Evolutionary conservation across 2,329 filamentous ascomycete species (phyloP).

Genomic region (Rutstroemia sp.): DNA sequence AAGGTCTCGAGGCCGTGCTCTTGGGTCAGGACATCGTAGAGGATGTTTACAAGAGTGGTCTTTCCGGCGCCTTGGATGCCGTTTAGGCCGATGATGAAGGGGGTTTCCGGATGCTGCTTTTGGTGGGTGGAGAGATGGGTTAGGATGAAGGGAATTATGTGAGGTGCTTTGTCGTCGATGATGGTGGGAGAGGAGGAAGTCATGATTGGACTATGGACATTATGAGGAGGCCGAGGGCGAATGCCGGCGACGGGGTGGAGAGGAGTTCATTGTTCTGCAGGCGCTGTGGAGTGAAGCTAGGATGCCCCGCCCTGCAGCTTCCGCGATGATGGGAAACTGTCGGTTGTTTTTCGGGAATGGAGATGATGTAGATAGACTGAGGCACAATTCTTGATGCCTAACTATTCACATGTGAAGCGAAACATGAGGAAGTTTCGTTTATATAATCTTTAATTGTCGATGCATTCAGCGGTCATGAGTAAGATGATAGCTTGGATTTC

Average conservation of each 20-base stretch:
- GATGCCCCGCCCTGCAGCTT: neutral
- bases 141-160: constrained; percentile 73
- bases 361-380: too few relatives aligned
- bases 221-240: neutral
- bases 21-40: constrained; percentile 47
- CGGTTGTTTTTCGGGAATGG: too few relatives aligned
- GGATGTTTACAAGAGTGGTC: constrained; percentile 70
- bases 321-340: too few relatives aligned
- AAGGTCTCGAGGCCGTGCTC: constrained; percentile 46
- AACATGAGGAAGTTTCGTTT: neutral
- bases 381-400: neutral
- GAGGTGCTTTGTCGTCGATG: constrained; percentile 68
- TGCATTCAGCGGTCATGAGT: neutral
- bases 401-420: neutral
- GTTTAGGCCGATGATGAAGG: constrained; percentile 83
- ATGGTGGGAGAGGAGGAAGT: constrained; percentile 34
- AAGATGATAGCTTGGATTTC: too few relatives aligned
- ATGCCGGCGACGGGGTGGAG: neutral
- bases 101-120: constrained; percentile 30
- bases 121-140: constrained; percentile 46
- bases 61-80: constrained; percentile 91
- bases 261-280: too few relatives aligned
- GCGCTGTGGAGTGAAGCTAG: too few relatives aligned
- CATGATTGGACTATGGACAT: neutral
- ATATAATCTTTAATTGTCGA: neutral